Evolutionary conservation across 164 flowering plant species (phyloP).

Genomic region (Pachysandra terminalis): DNA sequence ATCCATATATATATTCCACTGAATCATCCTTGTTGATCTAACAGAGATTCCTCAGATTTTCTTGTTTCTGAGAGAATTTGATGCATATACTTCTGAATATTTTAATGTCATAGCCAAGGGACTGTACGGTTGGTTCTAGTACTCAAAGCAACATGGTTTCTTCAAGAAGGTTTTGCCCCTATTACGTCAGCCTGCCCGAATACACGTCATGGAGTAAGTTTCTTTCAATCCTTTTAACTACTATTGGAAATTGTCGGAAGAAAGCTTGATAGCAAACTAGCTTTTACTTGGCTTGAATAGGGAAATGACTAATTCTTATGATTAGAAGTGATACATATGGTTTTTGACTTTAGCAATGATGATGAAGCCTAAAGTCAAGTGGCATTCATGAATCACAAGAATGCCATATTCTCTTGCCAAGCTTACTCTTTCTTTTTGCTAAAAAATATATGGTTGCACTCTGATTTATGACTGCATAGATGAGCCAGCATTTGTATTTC

Average conservation of each 20-base stretch:
- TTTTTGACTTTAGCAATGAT: too few relatives aligned
- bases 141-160: conserved; percentile 14
- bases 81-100: background rate
- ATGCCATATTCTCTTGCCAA: too few relatives aligned
- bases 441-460: too few relatives aligned
- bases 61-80: background rate
- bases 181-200: conserved; percentile 64
- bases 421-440: too few relatives aligned
- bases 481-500: background rate
- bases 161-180: conserved; percentile 54
- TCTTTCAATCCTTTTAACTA: background rate
- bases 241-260: too few relatives aligned
- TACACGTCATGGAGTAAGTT: conserved; percentile 18
- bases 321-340: too few relatives aligned
- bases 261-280: background rate
- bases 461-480: too few relatives aligned
- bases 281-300: background rate
- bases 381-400: too few relatives aligned
- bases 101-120: conserved; percentile 53
- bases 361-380: too few relatives aligned
- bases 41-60: background rate
- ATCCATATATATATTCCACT: background rate
- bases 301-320: background rate
- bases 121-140: conserved; percentile 35
- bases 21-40: background rate